Evolutionary conservation across 306 rosid species (phyloP), one percentile per base, ranked within the genome.

Genomic region (Mimosa bimucronata): DNA sequence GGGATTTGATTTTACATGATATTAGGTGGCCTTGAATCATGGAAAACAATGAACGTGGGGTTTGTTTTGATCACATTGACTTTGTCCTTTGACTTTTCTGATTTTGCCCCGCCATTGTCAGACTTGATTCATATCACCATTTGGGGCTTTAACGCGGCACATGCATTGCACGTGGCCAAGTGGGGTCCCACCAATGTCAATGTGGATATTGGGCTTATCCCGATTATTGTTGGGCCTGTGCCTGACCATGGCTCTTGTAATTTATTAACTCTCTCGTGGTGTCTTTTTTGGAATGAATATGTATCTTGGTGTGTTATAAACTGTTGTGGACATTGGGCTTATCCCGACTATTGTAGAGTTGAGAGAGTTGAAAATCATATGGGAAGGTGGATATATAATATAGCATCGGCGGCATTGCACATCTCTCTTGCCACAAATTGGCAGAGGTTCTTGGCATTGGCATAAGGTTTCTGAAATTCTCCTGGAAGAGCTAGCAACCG

Each of bases 341-440:
- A n/a, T n/a, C n/a, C n/a, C n/a, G n/a, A n/a, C n/a, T n/a, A n/a
- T n/a, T 10, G 98, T 95, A 66, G 98, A 89, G 57, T 95, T 95
- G 30, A 95, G 91, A 50, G 98, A 98, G 67, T 93, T 89, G 88
- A 95, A 95, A 76, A 95, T 88, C 93, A 95, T 90, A 55, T 86
- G 90, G 4, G 86, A 70, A 41, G 98, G 98, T n/a, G 98, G 98
- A 76, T 83, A 91, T 11, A 95, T n/a, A n/a, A n/a, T n/a, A n/a
- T 88, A 34, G 88, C 83, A 15, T 76, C 81, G 3, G 74, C 60
- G 40, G 68, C 78, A n/a, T 84, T 69, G 21, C 79, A 77, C 48
- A 89, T 83, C 82, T 91, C 96, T 0, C 83, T 69, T 83, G 88
- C 91, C 0, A 95, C 92, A 48, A 92, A 93, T 45, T 83, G 88